These are phyloP conservation scores for Isoetes engelmannii DNA, from an alignment of 83 land plant genomes.

Conservation along the genomic window DNA sequence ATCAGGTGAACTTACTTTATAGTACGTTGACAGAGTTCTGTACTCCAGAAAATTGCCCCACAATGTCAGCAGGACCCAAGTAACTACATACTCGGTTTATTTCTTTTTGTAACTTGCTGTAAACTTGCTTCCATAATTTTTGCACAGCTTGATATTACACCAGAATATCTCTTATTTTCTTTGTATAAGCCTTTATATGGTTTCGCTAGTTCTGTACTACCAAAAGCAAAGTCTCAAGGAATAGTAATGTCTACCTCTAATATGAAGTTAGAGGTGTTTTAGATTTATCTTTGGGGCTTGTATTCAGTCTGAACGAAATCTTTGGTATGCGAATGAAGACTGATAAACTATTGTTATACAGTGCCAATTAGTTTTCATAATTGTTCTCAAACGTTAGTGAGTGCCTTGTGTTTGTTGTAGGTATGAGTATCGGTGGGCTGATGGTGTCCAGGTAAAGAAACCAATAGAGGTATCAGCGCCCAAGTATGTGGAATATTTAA, in stretches of 20 bases:
- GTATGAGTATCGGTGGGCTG: constrained; percentile 98
- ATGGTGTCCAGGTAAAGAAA: constrained; percentile 92
- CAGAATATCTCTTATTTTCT: no score
- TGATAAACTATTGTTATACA: not conserved
- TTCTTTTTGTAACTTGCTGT: not conserved
- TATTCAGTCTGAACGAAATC: no score
- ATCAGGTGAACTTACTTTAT: constrained; percentile 93
- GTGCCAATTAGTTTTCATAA: not conserved
- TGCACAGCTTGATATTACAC: no score
- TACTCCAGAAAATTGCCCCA: constrained; percentile 88
- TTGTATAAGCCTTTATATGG: no score
- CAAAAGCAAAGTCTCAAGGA: no score
- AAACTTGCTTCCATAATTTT: not conserved
- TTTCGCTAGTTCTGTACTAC: no score
- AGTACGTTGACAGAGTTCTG: constrained; percentile 96
- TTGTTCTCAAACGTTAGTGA: not conserved
- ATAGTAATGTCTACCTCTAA: no score
- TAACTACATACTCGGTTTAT: constrained; percentile 18
- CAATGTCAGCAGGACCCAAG: constrained; percentile 99
- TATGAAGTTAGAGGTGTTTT: no score
- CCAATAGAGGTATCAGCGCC: constrained; percentile 99
- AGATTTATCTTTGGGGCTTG: no score
- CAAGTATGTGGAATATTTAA: constrained; percentile 91
- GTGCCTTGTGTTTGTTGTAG: constrained; percentile 30
- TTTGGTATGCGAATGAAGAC: no score